Evolutionary conservation across 495 filamentous ascomycete genomes (phyloP), one percentile per base, ranked within the genome.

Genomic region (Penicillium lagena): DNA sequence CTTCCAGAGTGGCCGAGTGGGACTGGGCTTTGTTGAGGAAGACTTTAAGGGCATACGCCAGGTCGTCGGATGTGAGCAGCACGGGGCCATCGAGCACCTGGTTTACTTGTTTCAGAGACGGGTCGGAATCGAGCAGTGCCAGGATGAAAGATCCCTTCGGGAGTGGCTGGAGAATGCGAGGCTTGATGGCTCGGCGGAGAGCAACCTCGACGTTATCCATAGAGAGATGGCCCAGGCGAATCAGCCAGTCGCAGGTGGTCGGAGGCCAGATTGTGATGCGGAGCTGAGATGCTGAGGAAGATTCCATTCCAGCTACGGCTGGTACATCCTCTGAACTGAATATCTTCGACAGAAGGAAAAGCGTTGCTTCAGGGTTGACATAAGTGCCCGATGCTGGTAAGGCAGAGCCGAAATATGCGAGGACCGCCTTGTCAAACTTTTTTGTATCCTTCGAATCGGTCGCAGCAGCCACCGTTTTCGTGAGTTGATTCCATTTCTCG

Each of bases 151-250:
- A 71, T 17, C 78, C 77, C 13, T 77, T 72, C 4, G 81, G 65
- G 11, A 81, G 52, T 0, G 54, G 36, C 17, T 64, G 60, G 22
- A 78, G 45, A 31, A 73, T 63, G 15, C 59, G 56, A 0, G 70
- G 69, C 50, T 74, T 76, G 32, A 47, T 69, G 62, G 64, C 69
- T 61, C 66, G 86, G 62, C 44, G 83, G 66, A 49, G 71, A 9
- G 67, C 63, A 40, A 67, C 74, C 46, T 80, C 80, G 32, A 88
- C 62, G 38, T 83, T 84, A 10, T 76, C 71, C 1, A 72, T 51
- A 9, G 76, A 79, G 30, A 90, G 47, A 43, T 86, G 75, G n/a
- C 83, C 82, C 7, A 75, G 64, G 29, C 75, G 63, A 12, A 81
- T 69, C 1, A 90, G 71, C 68, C 84, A 87, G 12, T 73, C 69